Conservation (phyloP, 2,329 filamentous ascomycete genomes). For the Fusarium graminum region DNA sequence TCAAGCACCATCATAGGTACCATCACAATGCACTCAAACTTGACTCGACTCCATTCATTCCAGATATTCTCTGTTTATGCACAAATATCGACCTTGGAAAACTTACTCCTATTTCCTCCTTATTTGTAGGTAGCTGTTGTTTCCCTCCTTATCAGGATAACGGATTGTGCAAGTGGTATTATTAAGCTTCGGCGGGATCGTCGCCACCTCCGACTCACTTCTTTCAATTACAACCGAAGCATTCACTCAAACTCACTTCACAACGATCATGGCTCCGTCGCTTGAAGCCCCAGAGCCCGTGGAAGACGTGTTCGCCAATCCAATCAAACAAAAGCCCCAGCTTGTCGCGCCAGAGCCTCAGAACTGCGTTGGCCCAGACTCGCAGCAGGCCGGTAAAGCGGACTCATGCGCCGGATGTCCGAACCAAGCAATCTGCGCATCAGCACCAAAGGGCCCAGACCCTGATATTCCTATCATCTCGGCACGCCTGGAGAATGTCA, state of each 20-base stretch:
- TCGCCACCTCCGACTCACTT: slow-evolving; percentile 38
- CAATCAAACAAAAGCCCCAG: slow-evolving; percentile 81
- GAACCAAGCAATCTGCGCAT: slow-evolving; percentile 95
- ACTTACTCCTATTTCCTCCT: background rate
- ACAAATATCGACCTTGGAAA: too few relatives aligned
- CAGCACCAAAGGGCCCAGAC: slow-evolving; percentile 93
- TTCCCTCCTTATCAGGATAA: background rate
- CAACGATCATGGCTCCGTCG: slow-evolving; percentile 78
- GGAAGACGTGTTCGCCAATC: slow-evolving; percentile 79
- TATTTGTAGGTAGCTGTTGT: background rate
- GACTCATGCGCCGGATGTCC: slow-evolving; percentile 96
- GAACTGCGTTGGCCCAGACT: slow-evolving; percentile 93
- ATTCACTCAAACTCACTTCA: slow-evolving; percentile 4
- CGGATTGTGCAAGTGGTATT: slow-evolving; percentile 21
- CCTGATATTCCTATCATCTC: slow-evolving; percentile 93
- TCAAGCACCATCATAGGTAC: slow-evolving; percentile 1
- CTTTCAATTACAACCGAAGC: slow-evolving; percentile 1
- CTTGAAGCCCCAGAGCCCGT: slow-evolving; percentile 77
- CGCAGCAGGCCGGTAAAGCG: slow-evolving; percentile 74
- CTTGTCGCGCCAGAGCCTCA: slow-evolving; percentile 96
- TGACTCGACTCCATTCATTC: background rate
- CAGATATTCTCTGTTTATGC: background rate
- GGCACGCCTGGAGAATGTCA: slow-evolving; percentile 81
- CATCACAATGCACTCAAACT: slow-evolving; percentile 11
- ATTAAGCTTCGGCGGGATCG: slow-evolving; percentile 38